Base-by-base conservation (phyloP, 345 rosid species). In the Aurinia saxatilis region DNA sequence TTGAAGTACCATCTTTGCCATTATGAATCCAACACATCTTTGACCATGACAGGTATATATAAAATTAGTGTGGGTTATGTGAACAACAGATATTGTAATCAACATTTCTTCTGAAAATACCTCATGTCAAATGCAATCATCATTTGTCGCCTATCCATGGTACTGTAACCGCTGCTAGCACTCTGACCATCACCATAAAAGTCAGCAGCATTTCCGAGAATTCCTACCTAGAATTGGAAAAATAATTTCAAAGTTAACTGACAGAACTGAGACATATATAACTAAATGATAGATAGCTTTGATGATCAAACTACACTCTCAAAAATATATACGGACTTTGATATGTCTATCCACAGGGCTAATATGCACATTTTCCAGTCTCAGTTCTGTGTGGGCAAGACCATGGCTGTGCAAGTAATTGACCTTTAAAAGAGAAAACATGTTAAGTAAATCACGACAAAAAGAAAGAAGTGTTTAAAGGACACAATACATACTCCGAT, bases 41-140 rank as follows among this genome's bases (percentile, higher is more conserved):
- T 54, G 48, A 66, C 39, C 41, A 62, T 30, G 46, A 49, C 52
- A 59, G 34, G 10, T 29, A 65, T n/a, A 75, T 15, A 57, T 57
- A 50, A 62, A 68, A 38, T 61, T 15, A 63, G 61, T 41, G 53
- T 10, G 23, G 21, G 34, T 27, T 54, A 39, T 18, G 36, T 23
- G 13, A 34, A 33, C 37, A 25, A 17, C 60, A 47, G 52, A 25
- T 17, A 27, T 31, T 10, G 13, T 30, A 36, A 35, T 39, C 16
- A 34, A 5, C 39, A 27, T 60, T 45, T 10, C 35, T 52, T 51
- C 45, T 31, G 52, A 57, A 23, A 35, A 73, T 60, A 92, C 93
- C 96, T 81, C 95, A 89, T 87, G 77, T 92, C 96, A 84, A 92
- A 92, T 70, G 93, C 95, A 68, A 92, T 89, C 98, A 92, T 92